Evolutionary conservation across 805 yeast species (phyloP).

Genomic region (Myxozyma geophila): DNA sequence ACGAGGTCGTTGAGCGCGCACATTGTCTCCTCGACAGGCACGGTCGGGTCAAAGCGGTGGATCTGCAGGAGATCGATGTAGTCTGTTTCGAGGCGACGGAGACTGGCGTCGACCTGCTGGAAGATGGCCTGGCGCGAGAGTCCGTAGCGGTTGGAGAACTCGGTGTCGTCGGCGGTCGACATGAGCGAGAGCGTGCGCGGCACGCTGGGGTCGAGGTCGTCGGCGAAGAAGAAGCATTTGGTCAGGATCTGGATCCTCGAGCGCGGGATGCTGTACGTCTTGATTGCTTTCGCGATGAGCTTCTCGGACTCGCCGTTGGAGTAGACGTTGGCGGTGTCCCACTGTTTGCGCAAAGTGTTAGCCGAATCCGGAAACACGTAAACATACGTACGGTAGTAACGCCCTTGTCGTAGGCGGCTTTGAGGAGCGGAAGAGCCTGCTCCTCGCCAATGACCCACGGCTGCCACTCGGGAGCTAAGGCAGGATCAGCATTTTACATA

Average conservation of each 20-base stretch:
- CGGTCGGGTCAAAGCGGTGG: conserved; percentile 56
- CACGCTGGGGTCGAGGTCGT: not conserved
- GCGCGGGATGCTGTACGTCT: conserved; percentile 56
- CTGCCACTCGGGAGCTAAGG: conserved; percentile 14
- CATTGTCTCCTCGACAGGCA: conserved; percentile 43
- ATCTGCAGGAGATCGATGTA: conserved; percentile 59
- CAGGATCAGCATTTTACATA: no score
- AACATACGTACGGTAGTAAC: conserved; percentile 45
- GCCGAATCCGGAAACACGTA: no score
- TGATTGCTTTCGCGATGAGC: conserved; percentile 58
- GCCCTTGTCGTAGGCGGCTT: conserved; percentile 42
- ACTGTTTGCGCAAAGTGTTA: no score
- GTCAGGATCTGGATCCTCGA: conserved; percentile 52
- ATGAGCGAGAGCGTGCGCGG: not conserved
- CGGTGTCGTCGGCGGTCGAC: not conserved
- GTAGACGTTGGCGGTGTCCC: conserved; percentile 51
- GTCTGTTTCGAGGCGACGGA: conserved; percentile 50
- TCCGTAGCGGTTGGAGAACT: conserved; percentile 56
- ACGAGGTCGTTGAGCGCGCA: conserved; percentile 59
- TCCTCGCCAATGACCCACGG: conserved; percentile 15
- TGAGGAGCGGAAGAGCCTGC: conserved; percentile 11
- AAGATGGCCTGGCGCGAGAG: conserved; percentile 53
- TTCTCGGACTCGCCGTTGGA: conserved; percentile 50
- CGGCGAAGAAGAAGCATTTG: not conserved
- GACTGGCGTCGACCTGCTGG: conserved; percentile 51